Evolutionary conservation across 495 filamentous ascomycete genomes (phyloP).

Genomic region (Lophiotrema nucula): DNA sequence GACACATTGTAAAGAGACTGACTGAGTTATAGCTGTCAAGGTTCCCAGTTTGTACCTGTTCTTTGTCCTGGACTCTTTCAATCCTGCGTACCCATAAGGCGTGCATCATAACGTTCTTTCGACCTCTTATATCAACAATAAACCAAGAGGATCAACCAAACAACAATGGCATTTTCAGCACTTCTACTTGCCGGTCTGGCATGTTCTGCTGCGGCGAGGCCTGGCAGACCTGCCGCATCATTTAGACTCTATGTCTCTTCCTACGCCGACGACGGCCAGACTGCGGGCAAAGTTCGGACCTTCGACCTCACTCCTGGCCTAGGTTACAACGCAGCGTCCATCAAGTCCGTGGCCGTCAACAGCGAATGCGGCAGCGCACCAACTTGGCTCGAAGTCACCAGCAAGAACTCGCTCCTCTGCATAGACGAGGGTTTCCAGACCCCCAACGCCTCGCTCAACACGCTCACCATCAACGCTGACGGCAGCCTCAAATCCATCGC

Average conservation of each 20-base stretch:
- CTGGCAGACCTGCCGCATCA: too few species aligned
- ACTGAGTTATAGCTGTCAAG: background rate
- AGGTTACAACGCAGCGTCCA: background rate
- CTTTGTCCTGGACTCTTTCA: background rate
- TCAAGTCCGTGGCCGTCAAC: conserved; percentile 5
- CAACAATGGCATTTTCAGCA: conserved; percentile 12
- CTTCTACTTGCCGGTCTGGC: conserved; percentile 17
- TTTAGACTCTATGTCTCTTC: conserved; percentile 37
- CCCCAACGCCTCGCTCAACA: conserved; percentile 40
- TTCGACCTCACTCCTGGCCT: conserved; percentile 15
- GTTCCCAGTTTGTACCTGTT: background rate
- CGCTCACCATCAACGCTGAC: conserved; percentile 31
- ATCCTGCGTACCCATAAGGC: background rate
- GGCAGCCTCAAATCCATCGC: conserved; percentile 34
- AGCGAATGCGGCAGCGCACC: conserved; percentile 32
- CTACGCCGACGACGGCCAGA: conserved; percentile 14
- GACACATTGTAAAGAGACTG: background rate
- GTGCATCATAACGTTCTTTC: background rate
- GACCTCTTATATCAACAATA: background rate
- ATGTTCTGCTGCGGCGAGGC: conserved; percentile 18
- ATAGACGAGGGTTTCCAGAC: conserved; percentile 39
- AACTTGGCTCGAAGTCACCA: conserved; percentile 37
- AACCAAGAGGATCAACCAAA: background rate
- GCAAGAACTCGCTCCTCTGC: conserved; percentile 32
- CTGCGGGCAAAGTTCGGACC: conserved; percentile 5